Evolutionary conservation across 2,329 filamentous ascomycete genomes (phyloP).

Genomic region (Penicillium hesseltinei): DNA sequence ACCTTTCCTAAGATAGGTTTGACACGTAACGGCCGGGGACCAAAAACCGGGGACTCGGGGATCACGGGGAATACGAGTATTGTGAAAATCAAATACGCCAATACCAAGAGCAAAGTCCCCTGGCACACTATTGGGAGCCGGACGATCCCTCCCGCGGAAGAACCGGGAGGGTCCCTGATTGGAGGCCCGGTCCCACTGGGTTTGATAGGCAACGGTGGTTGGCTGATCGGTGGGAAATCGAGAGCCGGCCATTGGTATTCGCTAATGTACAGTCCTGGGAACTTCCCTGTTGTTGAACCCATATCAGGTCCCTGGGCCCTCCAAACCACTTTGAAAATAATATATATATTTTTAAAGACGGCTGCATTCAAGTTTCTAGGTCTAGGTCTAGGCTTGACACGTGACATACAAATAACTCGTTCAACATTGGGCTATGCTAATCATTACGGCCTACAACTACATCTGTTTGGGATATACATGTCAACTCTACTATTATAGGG

Average conservation of each 20-base stretch:
- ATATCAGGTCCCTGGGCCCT: background rate
- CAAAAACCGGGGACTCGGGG: constrained; percentile 12
- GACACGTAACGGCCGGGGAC: constrained; percentile 33
- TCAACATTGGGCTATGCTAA: background rate
- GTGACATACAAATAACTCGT: background rate
- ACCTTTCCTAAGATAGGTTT: constrained; percentile 26
- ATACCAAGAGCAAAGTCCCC: background rate
- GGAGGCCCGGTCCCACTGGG: constrained; percentile 9
- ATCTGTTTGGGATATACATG: background rate
- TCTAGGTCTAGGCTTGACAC: background rate
- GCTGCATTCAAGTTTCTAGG: background rate
- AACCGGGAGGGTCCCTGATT: constrained; percentile 15
- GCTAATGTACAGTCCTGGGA: background rate
- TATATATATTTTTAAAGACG: background rate
- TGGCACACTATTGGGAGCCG: constrained; percentile 1
- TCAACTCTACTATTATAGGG: background rate
- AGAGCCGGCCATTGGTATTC: background rate
- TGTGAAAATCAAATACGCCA: constrained; percentile 1
- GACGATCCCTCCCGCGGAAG: constrained; percentile 19
- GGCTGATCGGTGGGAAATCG: no score
- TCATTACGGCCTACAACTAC: background rate
- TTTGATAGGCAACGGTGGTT: background rate
- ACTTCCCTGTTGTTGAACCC: background rate
- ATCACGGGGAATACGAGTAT: background rate
- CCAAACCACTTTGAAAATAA: background rate